Conservation (phyloP, 139 green algal species). For the Zygnema circumcarinatum region DNA sequence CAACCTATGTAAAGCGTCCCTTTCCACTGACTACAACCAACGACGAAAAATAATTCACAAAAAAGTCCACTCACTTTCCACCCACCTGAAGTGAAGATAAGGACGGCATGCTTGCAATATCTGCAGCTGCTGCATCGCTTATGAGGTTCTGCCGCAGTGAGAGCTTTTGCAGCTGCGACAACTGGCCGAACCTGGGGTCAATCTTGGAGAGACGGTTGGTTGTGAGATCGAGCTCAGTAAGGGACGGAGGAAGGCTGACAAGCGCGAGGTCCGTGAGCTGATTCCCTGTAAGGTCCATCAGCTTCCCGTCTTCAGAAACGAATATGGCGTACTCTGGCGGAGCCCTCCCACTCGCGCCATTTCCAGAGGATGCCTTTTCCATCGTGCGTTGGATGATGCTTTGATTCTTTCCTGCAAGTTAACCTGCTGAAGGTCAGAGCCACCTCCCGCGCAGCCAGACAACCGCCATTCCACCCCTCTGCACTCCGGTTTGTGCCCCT, state of each 20-base stretch:
- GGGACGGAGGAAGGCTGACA: slow-evolving; percentile 27
- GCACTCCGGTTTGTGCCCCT: too few species aligned
- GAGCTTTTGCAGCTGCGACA: slow-evolving; percentile 41
- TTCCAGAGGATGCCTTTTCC: too few species aligned
- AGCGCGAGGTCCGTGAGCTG: slow-evolving; percentile 35
- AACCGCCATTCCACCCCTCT: too few species aligned
- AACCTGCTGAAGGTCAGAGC: too few species aligned
- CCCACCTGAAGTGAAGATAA: not conserved
- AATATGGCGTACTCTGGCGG: slow-evolving; percentile 20
- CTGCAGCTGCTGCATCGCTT: slow-evolving; percentile 20
- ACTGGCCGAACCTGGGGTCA: slow-evolving; percentile 31
- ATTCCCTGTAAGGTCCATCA: slow-evolving; percentile 55
- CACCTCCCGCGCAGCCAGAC: too few species aligned
- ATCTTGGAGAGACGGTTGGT: slow-evolving; percentile 48
- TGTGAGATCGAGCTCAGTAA: slow-evolving; percentile 57
- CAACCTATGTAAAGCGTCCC: too few species aligned
- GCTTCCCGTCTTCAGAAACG: slow-evolving; percentile 32
- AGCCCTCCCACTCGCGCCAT: too few species aligned
- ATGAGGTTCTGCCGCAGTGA: slow-evolving; percentile 50
- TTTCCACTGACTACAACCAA: too few species aligned
- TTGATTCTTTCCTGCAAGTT: too few species aligned
- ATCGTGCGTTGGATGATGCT: too few species aligned
- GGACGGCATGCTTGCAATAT: not conserved
- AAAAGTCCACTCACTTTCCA: too few species aligned
- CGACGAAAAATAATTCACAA: too few species aligned